Base-by-base conservation (phyloP, 768 basidiomycete genomes). In the Porphyrellus cyaneotinctus region DNA sequence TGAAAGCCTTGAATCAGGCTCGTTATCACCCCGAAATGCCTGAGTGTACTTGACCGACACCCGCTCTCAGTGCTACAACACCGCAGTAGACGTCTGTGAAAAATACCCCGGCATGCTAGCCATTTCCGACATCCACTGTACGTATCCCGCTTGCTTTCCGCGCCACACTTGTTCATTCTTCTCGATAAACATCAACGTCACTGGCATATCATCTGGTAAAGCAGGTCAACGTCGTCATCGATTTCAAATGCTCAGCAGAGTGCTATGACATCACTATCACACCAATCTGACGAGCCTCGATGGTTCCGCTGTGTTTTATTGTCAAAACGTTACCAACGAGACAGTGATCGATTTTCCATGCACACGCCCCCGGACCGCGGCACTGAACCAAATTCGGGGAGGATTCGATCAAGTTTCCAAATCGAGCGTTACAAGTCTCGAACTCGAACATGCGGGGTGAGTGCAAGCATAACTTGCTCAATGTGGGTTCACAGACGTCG, bases 51-150 rank as follows among this genome's bases (percentile, higher is more conserved):
- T 26, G 17, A 52, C 33, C 1, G 28, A 52, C 18, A 9, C 33
- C 35, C 15, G 23, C 18, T 20, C 23, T 14, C 35, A 76, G 69
- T 78, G 75, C 56, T 75, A 75, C 53, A 52, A 57, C 6, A 74
- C 72, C 2, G n/a, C 57, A 10, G 59, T 72, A 31, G 56, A 51
- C 43, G 59, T 65, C n/a, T 74, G 74, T 63, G 64, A 66, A 14
- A 61, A 73, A 57, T 75, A 65, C 60, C 75, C 73, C 13, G 70
- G 67, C 56, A 66, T 56, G 15, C 42, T 72, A 15, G 63, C 48
- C 28, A 75, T 78, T 50, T 76, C 73, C 26, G 73, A 78, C 51
- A 64, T 77, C 12, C 74, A 74, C 51, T 76, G 70, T 74, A 46
- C 35, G 73, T 61, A 17, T 1, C 20, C 13, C 11, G 5, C 5